Conservation (phyloP, 495 filamentous ascomycete species). For the Xylaria cubensis region DNA sequence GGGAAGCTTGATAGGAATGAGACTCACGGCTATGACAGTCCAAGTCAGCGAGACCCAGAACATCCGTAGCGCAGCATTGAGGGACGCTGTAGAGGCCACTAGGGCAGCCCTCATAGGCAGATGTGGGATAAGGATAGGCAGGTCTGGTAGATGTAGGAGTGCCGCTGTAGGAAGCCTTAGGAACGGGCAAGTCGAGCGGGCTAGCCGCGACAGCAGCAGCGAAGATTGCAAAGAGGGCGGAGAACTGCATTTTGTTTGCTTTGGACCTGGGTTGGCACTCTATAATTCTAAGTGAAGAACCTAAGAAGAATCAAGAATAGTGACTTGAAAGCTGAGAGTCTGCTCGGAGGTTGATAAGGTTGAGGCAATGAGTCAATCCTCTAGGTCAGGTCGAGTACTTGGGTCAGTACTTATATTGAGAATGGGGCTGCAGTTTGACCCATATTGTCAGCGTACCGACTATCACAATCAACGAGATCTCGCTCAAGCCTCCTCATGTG, state of each 20-base stretch:
- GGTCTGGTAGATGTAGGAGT: slow-evolving; percentile 4
- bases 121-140: slow-evolving; percentile 9
- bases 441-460: neutral
- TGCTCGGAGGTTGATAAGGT: neutral
- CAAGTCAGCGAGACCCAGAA: slow-evolving; percentile 51
- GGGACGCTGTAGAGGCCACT: slow-evolving; percentile 33
- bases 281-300: neutral
- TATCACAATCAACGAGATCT: slow-evolving; percentile 11
- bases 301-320: slow-evolving; percentile 1
- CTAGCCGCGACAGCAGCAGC: slow-evolving; percentile 16
- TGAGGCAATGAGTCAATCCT: neutral
- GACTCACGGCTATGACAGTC: slow-evolving; percentile 48
- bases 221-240: slow-evolving; percentile 14
- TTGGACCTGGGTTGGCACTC: slow-evolving; percentile 13
- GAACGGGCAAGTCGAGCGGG: slow-evolving; percentile 13
- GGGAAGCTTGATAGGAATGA: neutral
- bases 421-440: neutral
- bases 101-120: slow-evolving; percentile 20
- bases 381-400: neutral
- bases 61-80: slow-evolving; percentile 52
- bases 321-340: slow-evolving; percentile 1
- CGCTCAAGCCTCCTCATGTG: neutral
- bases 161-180: slow-evolving; percentile 7
- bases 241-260: slow-evolving; percentile 20
- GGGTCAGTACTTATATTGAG: slow-evolving; percentile 12